Conservation (phyloP, 1,139 yeast species). For the Protomyces inundatus region DNA sequence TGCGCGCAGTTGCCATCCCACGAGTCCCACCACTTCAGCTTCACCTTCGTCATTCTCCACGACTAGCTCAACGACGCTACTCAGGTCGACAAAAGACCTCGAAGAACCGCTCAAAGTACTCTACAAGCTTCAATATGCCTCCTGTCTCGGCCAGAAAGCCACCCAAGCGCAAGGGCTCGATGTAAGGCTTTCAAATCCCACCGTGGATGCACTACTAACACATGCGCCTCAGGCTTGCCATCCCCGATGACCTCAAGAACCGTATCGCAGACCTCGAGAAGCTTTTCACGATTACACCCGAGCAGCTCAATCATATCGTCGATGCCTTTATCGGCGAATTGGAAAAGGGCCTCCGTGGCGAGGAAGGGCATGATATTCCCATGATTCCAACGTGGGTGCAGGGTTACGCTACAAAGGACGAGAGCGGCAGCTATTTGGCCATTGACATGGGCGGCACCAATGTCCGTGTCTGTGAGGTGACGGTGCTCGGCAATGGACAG, state of each 20-base stretch:
- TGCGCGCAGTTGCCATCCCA: no score
- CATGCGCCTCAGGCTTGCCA: conserved; percentile 61
- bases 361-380: conserved; percentile 44
- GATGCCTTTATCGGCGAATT: conserved; percentile 68
- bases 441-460: conserved; percentile 82
- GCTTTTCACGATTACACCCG: conserved; percentile 59
- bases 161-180: conserved; percentile 21
- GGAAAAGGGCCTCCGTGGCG: conserved; percentile 63
- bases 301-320: conserved; percentile 58
- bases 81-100: no score
- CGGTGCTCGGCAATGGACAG: conserved; percentile 73
- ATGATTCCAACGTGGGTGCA: conserved; percentile 97
- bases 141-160: conserved; percentile 24
- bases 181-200: neutral
- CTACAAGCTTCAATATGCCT: neutral
- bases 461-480: conserved; percentile 81
- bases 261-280: conserved; percentile 57
- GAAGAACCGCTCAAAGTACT: no score
- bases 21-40: no score
- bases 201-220: no score
- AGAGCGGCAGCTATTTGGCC: conserved; percentile 82
- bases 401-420: conserved; percentile 88
- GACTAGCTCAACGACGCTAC: no score
- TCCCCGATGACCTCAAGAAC: conserved; percentile 58
- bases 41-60: no score